Percentiles rank a stretch among this genome's conserved stretches.
phyloP scores from a whole-genome alignment of 1,139 yeast genomes.

The Suhomyces bokatorum region DNA sequence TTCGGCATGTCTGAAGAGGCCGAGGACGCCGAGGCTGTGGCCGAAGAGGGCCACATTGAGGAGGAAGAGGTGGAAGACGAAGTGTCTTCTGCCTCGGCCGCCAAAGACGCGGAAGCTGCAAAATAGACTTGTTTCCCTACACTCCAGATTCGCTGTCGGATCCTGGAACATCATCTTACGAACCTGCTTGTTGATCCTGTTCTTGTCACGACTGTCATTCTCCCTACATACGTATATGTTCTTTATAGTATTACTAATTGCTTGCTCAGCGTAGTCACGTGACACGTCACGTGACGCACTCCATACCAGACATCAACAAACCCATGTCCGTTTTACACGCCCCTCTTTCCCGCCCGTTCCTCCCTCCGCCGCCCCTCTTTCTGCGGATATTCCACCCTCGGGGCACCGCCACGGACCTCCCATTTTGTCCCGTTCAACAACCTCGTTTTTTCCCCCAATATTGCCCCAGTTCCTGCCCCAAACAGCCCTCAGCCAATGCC shows the following conservation, averaged over 20 bases:
- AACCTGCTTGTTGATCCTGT: constrained; percentile 1
- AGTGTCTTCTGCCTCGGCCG: constrained; percentile 14
- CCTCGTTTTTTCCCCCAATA: not conserved
- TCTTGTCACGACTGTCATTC: constrained; percentile 12
- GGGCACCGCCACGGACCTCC: not conserved
- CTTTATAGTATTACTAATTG: constrained; percentile 10
- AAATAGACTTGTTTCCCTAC: constrained; percentile 9
- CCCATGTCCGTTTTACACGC: no score
- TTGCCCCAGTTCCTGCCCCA: not conserved
- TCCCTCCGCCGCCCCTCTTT: not conserved
- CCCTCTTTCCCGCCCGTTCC: not conserved
- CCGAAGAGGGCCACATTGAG: constrained; percentile 19
- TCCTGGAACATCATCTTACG: not conserved
- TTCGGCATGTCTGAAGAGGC: constrained; percentile 42
- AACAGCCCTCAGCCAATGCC: constrained; percentile 3
- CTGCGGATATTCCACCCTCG: not conserved
- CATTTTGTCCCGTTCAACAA: not conserved
- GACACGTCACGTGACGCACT: not conserved
- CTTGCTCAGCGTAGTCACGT: constrained; percentile 1
- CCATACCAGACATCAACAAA: constrained; percentile 4
- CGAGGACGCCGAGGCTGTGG: constrained; percentile 17
- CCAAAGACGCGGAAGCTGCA: constrained; percentile 22
- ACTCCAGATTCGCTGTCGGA: not conserved
- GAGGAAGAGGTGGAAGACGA: constrained; percentile 24
- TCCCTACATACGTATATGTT: constrained; percentile 5